Base-by-base conservation (phyloP, 352 stramenopile genomes). In the Globisporangium parvum region DNA sequence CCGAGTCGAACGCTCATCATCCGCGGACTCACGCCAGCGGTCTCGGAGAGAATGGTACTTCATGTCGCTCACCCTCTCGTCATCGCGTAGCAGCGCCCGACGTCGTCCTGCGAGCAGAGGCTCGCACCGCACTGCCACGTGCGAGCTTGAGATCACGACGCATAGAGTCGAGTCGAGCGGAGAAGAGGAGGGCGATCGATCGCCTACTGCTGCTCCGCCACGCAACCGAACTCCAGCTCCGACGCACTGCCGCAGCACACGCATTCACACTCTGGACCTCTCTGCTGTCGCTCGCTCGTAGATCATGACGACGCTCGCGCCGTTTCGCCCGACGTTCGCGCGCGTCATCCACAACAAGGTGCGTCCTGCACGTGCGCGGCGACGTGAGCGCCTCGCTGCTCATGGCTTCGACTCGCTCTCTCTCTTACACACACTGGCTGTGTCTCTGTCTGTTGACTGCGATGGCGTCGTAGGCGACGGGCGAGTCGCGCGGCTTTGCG, bases 271-370 rank as follows among this genome's bases (percentile, higher is more conserved):
- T 65, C 40, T 55, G 45, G 41, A 59, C 45, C 10, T 31, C 21
- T 33, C 5, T 49, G 45, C 26, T 53, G 47, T 24, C n/a, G 24
- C 47, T 37, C 31, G 24, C 41, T 12, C 31, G 46, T 75, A 95
- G 85, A 81, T 95, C 45, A 61, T 83, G 47, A 57, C 65, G 18
- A 69, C 64, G 20, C 65, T 95, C 11, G 60, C 62, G 17, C 47
- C 66, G 5, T 91, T 91, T 47, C 65, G 53, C 20, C 85, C 85
- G 26, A 51, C 70, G 14, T 62, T 70, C 15, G 72, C 68, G 10
- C 66, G 73, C 46, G 63, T 72, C 47, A 90, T 95, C 60, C 69
- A 80, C 51, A 68, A 91, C 52, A 89, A 91, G 73, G 82, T 88
- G 56, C 17, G 8, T 31, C 26, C 26, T 2, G 6, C 26, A 31